Evolutionary conservation across 2,329 filamentous ascomycete species (phyloP), one percentile per base, ranked within the genome.

Genomic region (Pseudogymnoascus sp.): DNA sequence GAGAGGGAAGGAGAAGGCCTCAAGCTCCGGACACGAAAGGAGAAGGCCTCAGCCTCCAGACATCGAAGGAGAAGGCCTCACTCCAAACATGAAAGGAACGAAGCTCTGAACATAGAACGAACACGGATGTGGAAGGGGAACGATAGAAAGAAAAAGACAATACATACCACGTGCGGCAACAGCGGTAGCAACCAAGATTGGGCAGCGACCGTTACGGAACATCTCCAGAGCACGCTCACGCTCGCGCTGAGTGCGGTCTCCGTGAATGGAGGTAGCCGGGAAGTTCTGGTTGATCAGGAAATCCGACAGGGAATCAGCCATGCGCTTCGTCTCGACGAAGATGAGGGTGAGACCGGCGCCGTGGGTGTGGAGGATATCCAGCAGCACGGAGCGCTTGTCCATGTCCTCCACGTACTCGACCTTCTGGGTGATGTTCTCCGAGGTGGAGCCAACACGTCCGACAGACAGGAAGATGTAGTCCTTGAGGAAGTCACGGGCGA

Each of bases 351-450:
- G 83, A 72, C 92, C 92, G 64, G 80, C 89, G 63, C 87, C 90
- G 71, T 97, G 91, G 41, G 91, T 96, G 83, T 97, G 93, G 61
- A 99, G 87, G 67, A 99, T 97, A 71, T 99, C 94, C 64, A 99
- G 85, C 57, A 99, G 86, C 66, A 97, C 92, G 61, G 94, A 97
- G 74, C 92, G 92, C 87, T 99, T 99, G 84, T 99, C 94, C 65
- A 85, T 79, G 70, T 97, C 94, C 79, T 97, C 93, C 63, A 97
- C 90, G 70, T 97, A 97, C 79, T 97, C 93, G 61, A 99, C 86
- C 83, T 96, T 96, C 78, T 99, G 94, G 61, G 94, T 97, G 65
- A 99, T 97, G 84, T 97, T 99, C 85, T 97, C 93, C n/a, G 94
- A 97, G 33, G 94, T 97, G 59, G 94, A 97, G 77, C 94, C 94